Evolutionary conservation across 2,329 filamentous ascomycete genomes (phyloP), one percentile per base, ranked within the genome.

Genomic region (Claviceps quebecensis): DNA sequence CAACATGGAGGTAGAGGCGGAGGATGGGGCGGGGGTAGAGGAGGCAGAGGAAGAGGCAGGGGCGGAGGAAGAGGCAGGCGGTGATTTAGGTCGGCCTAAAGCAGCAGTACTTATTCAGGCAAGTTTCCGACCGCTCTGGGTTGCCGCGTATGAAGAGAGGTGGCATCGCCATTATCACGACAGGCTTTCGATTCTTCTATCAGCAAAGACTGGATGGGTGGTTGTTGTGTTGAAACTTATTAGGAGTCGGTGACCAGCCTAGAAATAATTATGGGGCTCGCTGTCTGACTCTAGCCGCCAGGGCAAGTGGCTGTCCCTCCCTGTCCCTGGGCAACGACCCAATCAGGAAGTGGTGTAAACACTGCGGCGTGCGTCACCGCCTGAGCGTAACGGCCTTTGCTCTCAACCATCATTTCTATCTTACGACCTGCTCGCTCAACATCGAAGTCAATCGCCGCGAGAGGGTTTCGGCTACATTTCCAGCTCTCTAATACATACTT

Each of bases 301-400:
- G 19, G 19, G 19, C 19, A 19, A 19, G 19, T 19, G 19, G 19
- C 19, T 19, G 19, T 19, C 19, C 19, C 19, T 19, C 38, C 14
- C 41, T 36, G 45, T 51, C 23, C n/a, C 50, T 45, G 47, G 46
- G 50, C 53, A 52, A 52, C 53, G 17, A 45, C 53, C 53, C 50
- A 54, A 54, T 52, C 50, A 52, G 47, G 50, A 50, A 52, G 50
- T 46, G 43, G 6, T 47, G 53, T 52, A 52, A 54, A 54, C 53
- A 54, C 51, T 16, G 41, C 23, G 41, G 26, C 26, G 26, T 47
- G 46, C 50, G 51, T 52, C 53, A 50, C 44, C 43, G 29, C 43
- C 47, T 23, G 16, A 49, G 16, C 36, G 41, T 23, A 37, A 47
- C 16, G 23, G n/a, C 36, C 43, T n/a, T 6, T 26, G 9, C 41